Evolutionary conservation across 2,329 filamentous ascomycete species (phyloP), one percentile per base, ranked within the genome.

Genomic region (Sporothrix phasma): DNA sequence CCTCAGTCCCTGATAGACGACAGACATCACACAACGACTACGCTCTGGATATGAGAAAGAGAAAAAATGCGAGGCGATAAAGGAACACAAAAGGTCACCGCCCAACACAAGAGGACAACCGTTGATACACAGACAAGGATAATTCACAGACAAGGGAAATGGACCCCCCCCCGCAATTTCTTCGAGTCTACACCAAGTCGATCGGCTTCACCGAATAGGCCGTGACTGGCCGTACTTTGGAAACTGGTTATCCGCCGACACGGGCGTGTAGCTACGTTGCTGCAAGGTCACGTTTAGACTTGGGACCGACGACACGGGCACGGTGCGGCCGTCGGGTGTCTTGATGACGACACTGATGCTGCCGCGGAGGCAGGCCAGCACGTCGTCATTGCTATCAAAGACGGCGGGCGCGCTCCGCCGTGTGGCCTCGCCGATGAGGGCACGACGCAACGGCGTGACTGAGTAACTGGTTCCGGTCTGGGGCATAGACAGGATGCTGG

Each of bases 261-360:
- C 63, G 3, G 69, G 65, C 13, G 59, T 63, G 67, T 69, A 72
- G 31, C 65, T 66, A 6, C 69, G 65, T 37, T 72, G 70, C 64
- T 76, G 73, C 17, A 79, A 67, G 6, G 73, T 71, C 34, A 79
- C 56, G 62, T 73, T 69, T 60, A 79, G 71, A 66, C 77, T 77
- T 24, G 74, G 70, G 8, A 72, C 67, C n/a, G 63, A 59, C 4
- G 49, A 51, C 19, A 69, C 47, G 3, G 73, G 67, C 24, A 74
- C 70, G 1, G 45, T 54, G 8, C 69, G 70, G 17, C 74, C 76
- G 22, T 78, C 70, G 10, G 68, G 65, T 63, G 63, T 64, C 6
- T 60, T 53, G 58, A 74, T 68, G 60, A 70, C 65, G 17, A 71
- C 63, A 49, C 65, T 61, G 49, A 72, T 51, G 0, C n/a, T n/a